phyloP scores from a whole-genome alignment of 1,284 basidiomycete genomes.

The Ganoderma multipileum region DNA sequence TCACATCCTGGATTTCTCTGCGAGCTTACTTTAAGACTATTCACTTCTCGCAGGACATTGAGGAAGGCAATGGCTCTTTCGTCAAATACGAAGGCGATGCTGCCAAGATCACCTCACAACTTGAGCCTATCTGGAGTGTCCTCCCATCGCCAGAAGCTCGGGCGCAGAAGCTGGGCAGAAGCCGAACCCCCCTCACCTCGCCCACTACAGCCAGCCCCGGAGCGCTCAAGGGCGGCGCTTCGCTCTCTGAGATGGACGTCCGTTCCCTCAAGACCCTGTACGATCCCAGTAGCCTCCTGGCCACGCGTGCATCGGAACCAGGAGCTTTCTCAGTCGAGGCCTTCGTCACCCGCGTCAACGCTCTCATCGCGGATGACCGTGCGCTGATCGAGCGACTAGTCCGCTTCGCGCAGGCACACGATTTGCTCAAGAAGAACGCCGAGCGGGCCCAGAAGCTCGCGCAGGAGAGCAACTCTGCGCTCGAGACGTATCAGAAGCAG shows the following conservation, averaged over 20 bases:
- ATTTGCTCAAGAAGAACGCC: conserved; percentile 89
- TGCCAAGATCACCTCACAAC: conserved; percentile 62
- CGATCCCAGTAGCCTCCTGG: conserved; percentile 48
- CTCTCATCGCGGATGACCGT: conserved; percentile 81
- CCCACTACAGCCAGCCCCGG: conserved; percentile 46
- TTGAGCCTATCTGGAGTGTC: conserved; percentile 79
- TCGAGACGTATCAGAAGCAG: conserved; percentile 91
- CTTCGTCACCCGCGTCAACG: conserved; percentile 78
- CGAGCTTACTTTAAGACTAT: neutral
- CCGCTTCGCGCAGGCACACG: conserved; percentile 86
- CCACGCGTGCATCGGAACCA: conserved; percentile 37
- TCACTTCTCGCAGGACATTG: conserved; percentile 18
- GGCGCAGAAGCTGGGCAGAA: conserved; percentile 63
- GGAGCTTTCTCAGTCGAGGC: conserved; percentile 69
- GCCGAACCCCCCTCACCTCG: conserved; percentile 43
- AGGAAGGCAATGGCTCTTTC: conserved; percentile 36
- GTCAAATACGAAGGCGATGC: conserved; percentile 59
- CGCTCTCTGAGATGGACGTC: conserved; percentile 81
- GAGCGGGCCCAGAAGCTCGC: conserved; percentile 89
- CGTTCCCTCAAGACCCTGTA: conserved; percentile 80
- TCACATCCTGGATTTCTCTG: neutral
- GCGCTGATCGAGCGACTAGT: conserved; percentile 83
- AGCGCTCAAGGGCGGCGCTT: conserved; percentile 43
- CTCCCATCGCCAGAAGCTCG: conserved; percentile 84
- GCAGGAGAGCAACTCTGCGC: conserved; percentile 74